phyloP scores from a whole-genome alignment of 2,329 filamentous ascomycete species.

The Ophiostoma montium region DNA sequence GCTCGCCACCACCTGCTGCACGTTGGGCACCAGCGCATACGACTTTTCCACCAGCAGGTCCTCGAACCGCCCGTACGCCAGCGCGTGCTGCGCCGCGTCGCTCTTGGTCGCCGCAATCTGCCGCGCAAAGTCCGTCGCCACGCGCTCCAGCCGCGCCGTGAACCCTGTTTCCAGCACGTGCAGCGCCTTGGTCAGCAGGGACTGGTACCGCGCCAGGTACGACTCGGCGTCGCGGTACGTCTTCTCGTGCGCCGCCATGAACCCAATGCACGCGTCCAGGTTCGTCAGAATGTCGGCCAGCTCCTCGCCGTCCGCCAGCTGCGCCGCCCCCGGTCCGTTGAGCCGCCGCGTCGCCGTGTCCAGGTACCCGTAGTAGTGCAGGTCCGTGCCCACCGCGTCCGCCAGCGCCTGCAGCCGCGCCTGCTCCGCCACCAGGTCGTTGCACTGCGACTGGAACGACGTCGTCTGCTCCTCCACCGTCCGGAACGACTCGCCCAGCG shows the following conservation, averaged over 20 bases:
- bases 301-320: conserved; percentile 67
- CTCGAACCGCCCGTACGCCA: conserved; percentile 45
- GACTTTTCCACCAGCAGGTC: conserved; percentile 41
- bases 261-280: conserved; percentile 79
- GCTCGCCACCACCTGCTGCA: conserved; percentile 35
- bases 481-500: conserved; percentile 73
- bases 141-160: conserved; percentile 35
- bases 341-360: conserved; percentile 80
- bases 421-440: conserved; percentile 73
- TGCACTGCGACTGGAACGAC: conserved; percentile 86
- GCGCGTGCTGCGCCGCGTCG: conserved; percentile 43
- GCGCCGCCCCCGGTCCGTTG: conserved; percentile 81
- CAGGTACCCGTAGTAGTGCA: conserved; percentile 90
- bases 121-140: conserved; percentile 38
- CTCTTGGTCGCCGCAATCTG: conserved; percentile 42
- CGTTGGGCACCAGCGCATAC: conserved; percentile 40
- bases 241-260: conserved; percentile 67
- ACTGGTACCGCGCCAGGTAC: conserved; percentile 76
- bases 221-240: conserved; percentile 76
- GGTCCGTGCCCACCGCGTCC: conserved; percentile 71
- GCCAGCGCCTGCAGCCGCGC: conserved; percentile 64
- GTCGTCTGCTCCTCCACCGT: conserved; percentile 80
- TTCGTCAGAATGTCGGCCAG: conserved; percentile 82
- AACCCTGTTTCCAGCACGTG: conserved; percentile 47
- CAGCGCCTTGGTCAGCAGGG: conserved; percentile 56